Percentiles rank a stretch among this genome's conserved stretches.
Evolutionary conservation across 805 yeast genomes (phyloP).

Genomic region (Lipomyces spencermartinsiae): DNA sequence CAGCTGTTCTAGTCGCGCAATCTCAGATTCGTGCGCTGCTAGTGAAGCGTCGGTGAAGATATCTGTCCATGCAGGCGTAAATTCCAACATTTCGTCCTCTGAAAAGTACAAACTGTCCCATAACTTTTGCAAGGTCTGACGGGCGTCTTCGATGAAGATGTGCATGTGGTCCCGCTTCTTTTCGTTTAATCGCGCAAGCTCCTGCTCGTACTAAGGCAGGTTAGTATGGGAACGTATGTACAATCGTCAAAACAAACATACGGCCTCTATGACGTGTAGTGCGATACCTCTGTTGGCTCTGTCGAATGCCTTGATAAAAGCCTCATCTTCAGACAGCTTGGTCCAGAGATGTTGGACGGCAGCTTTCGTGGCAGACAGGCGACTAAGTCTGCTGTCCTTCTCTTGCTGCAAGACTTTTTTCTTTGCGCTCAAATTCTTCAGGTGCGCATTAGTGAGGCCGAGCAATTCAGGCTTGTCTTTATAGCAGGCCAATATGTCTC

Average conservation of each 20-base stretch:
- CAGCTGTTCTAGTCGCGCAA: constrained; percentile 57
- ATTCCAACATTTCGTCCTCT: constrained; percentile 55
- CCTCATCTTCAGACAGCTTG: constrained; percentile 58
- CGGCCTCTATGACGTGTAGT: constrained; percentile 33
- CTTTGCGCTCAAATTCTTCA: constrained; percentile 41
- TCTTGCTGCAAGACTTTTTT: constrained; percentile 46
- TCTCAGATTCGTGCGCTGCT: constrained; percentile 67
- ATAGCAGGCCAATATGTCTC: constrained; percentile 37
- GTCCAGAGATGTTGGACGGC: constrained; percentile 63
- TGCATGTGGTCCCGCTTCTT: constrained; percentile 71
- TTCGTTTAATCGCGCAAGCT: constrained; percentile 61
- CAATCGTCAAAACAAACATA: constrained; percentile 4
- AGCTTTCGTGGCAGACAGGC: constrained; percentile 45
- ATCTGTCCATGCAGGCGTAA: constrained; percentile 54
- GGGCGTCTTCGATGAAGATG: constrained; percentile 67
- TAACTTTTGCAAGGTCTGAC: constrained; percentile 61
- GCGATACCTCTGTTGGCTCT: constrained; percentile 47
- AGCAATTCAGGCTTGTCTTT: constrained; percentile 40
- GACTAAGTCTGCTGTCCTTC: constrained; percentile 45
- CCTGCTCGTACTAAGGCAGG: constrained; percentile 53
- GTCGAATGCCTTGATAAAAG: constrained; percentile 52
- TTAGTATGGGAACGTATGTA: constrained; percentile 32
- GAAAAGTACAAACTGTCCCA: constrained; percentile 72
- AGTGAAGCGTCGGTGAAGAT: constrained; percentile 66
- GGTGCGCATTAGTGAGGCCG: constrained; percentile 41